Conservation (phyloP, 495 filamentous ascomycete species). For the Penicillium manginii region DNA sequence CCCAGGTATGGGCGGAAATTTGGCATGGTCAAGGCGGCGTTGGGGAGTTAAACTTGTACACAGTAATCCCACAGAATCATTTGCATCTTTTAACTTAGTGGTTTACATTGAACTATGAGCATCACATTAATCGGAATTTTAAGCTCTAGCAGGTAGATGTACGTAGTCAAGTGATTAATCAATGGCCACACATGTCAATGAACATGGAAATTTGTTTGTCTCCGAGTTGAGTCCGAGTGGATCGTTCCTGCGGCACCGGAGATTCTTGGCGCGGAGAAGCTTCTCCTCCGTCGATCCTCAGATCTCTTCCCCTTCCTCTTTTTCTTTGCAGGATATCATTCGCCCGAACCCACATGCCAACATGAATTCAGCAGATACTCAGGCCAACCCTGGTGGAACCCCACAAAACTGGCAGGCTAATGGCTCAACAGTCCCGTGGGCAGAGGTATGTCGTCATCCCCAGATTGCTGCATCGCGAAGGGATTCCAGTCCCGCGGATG, state of each 20-base stretch:
- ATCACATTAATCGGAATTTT: not conserved
- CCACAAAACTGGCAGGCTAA: constrained; percentile 1
- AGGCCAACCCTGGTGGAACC: not conserved
- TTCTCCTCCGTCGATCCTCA: constrained; percentile 27
- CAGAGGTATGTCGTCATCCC: constrained; percentile 26
- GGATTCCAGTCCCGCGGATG: not conserved
- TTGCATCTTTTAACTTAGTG: not conserved
- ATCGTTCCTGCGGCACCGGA: not conserved
- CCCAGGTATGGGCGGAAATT: not conserved
- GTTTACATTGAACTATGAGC: not conserved
- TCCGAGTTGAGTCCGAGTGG: not conserved
- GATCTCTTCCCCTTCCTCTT: constrained; percentile 4
- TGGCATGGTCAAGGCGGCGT: not conserved
- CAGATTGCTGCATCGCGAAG: constrained; percentile 3
- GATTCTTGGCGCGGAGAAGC: constrained; percentile 33
- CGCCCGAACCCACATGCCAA: not conserved
- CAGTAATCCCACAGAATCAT: not conserved
- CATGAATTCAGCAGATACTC: constrained; percentile 11
- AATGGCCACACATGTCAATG: too few relatives aligned
- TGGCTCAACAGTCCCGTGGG: constrained; percentile 19
- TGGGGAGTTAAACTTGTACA: constrained; percentile 2
- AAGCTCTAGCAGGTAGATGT: not conserved
- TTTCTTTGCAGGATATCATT: not conserved
- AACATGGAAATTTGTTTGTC: not conserved
- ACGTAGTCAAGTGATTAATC: too few relatives aligned